Evolutionary conservation across 2,329 filamentous ascomycete genomes (phyloP), one percentile per base, ranked within the genome.

Genomic region (Fusarium ramigenum): DNA sequence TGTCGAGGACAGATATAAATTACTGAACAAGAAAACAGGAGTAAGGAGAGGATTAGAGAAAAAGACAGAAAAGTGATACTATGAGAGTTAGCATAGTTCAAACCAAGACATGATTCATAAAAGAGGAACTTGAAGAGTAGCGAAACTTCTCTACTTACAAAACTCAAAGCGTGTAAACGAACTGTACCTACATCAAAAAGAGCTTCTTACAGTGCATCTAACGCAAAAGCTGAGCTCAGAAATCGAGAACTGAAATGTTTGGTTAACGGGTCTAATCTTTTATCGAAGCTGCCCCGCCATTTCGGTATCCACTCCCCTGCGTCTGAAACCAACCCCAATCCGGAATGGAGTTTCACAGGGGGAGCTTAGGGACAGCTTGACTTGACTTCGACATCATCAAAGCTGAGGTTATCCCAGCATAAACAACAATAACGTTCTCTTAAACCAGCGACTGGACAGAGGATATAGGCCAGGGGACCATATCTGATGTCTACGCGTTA

Each of bases 301-400:
- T 28, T 40, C 15, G 30, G 46, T 64, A 73, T 64, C 72, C 74
- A 63, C 72, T 71, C 70, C 72, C 67, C 75, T 77, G 73, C 68
- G 62, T 75, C 50, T 68, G 32, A 49, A 58, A 56, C 78, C 60
- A 80, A 65, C 63, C 76, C 75, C 37, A 49, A 72, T 79, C 66
- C 30, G 72, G 75, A 58, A 61, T 75, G 73, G 64, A 77, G 77
- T 59, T 71, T 63, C 30, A 61, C 66, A 70, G 42, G 57, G 50
- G 53, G 60, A 66, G 69, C 66, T 63, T 66, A 64, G 71, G 77
- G 76, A 79, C 78, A 80, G 77, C 77, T 80, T 78, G 74, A 79
- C 77, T 80, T 78, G 72, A 79, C 77, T 60, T 77, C 63, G 63
- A 68, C 76, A 78, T 70, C 65, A 71, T 61, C 67, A 70, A 68